phyloP scores from a whole-genome alignment of 2,329 filamentous ascomycete species.

The Metarhizium album region DNA sequence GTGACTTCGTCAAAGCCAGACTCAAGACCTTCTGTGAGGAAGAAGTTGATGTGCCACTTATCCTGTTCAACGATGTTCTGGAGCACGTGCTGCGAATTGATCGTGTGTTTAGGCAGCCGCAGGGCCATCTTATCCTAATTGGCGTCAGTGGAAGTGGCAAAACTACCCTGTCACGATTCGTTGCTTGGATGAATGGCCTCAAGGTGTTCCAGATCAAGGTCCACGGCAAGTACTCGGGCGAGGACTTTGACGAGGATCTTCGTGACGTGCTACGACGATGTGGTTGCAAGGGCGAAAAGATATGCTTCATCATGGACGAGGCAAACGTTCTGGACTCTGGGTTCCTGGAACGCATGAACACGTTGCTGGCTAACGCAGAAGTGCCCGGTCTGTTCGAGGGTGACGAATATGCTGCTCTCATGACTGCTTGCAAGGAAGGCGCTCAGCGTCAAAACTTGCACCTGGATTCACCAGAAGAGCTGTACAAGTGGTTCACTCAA shows the following conservation, averaged over 20 bases:
- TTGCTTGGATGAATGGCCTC: conserved; percentile 99
- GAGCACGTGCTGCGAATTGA: conserved; percentile 98
- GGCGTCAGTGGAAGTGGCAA: conserved; percentile 98
- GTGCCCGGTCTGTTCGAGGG: conserved; percentile 97
- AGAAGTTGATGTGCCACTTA: conserved; percentile 95
- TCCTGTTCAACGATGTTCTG: conserved; percentile 98
- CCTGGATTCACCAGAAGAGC: conserved; percentile 92
- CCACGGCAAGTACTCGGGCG: conserved; percentile 93
- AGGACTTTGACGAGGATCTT: conserved; percentile 97
- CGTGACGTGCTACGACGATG: conserved; percentile 86
- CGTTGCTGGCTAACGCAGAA: conserved; percentile 95
- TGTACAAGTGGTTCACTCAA: conserved; percentile 99
- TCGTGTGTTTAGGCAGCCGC: conserved; percentile 94
- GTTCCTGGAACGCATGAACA: conserved; percentile 99
- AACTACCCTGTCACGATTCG: conserved; percentile 93
- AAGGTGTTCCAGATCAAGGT: conserved; percentile 99
- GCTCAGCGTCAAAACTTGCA: conserved; percentile 91
- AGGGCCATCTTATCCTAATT: conserved; percentile 96
- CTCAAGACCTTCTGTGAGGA: conserved; percentile 98
- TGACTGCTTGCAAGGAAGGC: conserved; percentile 98
- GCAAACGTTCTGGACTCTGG: conserved; percentile 96
- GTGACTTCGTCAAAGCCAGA: conserved; percentile 95
- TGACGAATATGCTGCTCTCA: conserved; percentile 95
- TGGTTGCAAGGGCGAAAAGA: conserved; percentile 97
- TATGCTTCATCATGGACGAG: conserved; percentile 99